Percentiles rank a stretch among this genome's conserved stretches.
These are phyloP conservation scores for Mycena belliarum DNA, from an alignment of 768 basidiomycete species.

Conservation along the genomic window DNA sequence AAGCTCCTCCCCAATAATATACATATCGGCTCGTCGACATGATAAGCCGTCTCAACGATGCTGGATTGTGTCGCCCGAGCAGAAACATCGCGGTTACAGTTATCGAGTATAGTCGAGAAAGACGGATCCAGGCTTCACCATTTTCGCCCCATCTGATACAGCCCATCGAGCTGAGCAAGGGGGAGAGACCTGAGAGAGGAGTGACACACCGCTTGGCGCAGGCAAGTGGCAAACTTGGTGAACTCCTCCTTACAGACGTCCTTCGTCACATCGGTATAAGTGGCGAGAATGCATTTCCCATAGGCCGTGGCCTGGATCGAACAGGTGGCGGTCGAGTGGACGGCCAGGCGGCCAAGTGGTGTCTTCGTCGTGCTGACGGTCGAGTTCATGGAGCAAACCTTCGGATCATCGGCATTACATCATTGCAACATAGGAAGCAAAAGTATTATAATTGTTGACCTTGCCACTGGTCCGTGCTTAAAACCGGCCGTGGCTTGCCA, in stretches of 20 bases:
- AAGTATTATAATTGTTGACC: too few species aligned
- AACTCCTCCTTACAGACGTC: slow-evolving; percentile 88
- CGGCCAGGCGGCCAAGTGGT: slow-evolving; percentile 66
- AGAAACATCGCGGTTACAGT: too few species aligned
- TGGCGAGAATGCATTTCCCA: slow-evolving; percentile 83
- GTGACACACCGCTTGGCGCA: slow-evolving; percentile 70
- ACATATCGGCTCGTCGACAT: too few species aligned
- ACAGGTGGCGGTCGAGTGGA: slow-evolving; percentile 73
- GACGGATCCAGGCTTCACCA: too few species aligned
- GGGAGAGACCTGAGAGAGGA: background rate
- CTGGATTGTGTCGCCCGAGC: too few species aligned
- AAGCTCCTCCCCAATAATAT: too few species aligned
- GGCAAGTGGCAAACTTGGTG: slow-evolving; percentile 76
- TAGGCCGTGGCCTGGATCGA: slow-evolving; percentile 73
- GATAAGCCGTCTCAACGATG: too few species aligned
- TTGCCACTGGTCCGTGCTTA: too few species aligned
- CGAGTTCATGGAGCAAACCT: background rate
- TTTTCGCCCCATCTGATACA: background rate
- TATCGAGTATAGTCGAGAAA: too few species aligned
- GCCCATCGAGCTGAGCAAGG: background rate
- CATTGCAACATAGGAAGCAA: too few species aligned
- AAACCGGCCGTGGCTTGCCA: too few species aligned
- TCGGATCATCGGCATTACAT: too few species aligned
- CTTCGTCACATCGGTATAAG: slow-evolving; percentile 82
- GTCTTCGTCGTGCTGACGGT: slow-evolving; percentile 30